phyloP scores from a whole-genome alignment of 73 alveolate species.

The Paramecium sexaurelia region DNA sequence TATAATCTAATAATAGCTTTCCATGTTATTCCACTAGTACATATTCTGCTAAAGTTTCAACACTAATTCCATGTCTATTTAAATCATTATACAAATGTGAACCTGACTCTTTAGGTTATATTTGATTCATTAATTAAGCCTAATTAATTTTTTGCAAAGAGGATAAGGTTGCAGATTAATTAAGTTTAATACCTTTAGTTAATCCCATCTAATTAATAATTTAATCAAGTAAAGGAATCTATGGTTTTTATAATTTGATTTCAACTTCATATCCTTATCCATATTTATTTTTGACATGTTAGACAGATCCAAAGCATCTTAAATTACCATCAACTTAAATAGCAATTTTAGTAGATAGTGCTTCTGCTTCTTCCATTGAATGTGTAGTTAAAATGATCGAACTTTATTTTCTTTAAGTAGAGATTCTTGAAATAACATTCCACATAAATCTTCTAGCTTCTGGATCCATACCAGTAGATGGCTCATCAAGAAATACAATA shows the following conservation, averaged over 20 bases:
- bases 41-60: slow-evolving; percentile 69
- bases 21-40: slow-evolving; percentile 72
- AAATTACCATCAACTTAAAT: slow-evolving; percentile 92
- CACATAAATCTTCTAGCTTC: slow-evolving; percentile 92
- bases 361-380: slow-evolving; percentile 96
- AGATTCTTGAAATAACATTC: slow-evolving; percentile 88
- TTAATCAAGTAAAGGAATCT: slow-evolving; percentile 45
- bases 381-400: slow-evolving; percentile 89
- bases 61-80: slow-evolving; percentile 63
- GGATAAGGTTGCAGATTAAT: not conserved
- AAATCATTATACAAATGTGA: slow-evolving; percentile 61
- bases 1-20: slow-evolving; percentile 59
- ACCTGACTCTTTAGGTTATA: slow-evolving; percentile 21
- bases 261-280: slow-evolving; percentile 92
- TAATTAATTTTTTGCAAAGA: slow-evolving; percentile 33
- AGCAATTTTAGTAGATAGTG: slow-evolving; percentile 90
- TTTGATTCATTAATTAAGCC: not conserved
- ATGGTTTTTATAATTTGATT: slow-evolving; percentile 73
- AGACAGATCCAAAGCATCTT: slow-evolving; percentile 87
- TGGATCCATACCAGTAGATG: slow-evolving; percentile 98
- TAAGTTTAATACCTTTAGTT: not conserved
- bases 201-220: not conserved
- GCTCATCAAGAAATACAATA: slow-evolving; percentile 95
- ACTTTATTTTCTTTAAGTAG: slow-evolving; percentile 81
- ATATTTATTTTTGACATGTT: slow-evolving; percentile 87